Percentiles rank a stretch among this genome's conserved stretches.
Conservation (phyloP, 2,329 filamentous ascomycete genomes). For the Aspergillus persii region DNA sequence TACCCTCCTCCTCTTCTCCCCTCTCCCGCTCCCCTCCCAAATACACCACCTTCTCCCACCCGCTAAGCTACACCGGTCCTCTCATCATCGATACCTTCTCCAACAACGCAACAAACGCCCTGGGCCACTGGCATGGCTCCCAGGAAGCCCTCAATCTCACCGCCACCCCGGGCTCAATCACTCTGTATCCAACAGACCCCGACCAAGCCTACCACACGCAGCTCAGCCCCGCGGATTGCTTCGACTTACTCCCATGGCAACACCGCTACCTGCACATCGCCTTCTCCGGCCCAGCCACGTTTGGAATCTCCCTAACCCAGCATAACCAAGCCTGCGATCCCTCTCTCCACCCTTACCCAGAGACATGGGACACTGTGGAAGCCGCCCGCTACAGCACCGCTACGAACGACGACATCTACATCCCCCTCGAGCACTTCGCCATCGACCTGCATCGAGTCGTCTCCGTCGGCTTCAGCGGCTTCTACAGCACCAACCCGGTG, state of each 20-base stretch:
- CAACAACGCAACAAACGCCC: constrained; percentile 53
- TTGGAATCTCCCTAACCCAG: constrained; percentile 64
- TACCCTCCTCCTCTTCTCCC: neutral
- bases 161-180: constrained; percentile 53
- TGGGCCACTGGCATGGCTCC: constrained; percentile 65
- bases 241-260: constrained; percentile 54
- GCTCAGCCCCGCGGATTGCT: constrained; percentile 52
- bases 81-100: constrained; percentile 62
- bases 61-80: neutral
- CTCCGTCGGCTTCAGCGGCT: constrained; percentile 63
- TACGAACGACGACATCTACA: constrained; percentile 56
- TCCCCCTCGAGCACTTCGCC: constrained; percentile 65
- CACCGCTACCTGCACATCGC: constrained; percentile 63
- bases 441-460: constrained; percentile 57
- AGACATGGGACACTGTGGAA: constrained; percentile 67
- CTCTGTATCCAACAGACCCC: constrained; percentile 57
- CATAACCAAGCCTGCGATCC: constrained; percentile 62
- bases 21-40: neutral
- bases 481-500: constrained; percentile 48
- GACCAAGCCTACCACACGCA: constrained; percentile 63
- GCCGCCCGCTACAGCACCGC: constrained; percentile 53
- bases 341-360: constrained; percentile 58
- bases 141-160: constrained; percentile 58
- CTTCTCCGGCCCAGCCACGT: constrained; percentile 61
- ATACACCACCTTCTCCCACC: neutral